These are phyloP conservation scores for Colletotrichum theobromicola DNA, from an alignment of 2,329 filamentous ascomycete species.

Conservation along the genomic window DNA sequence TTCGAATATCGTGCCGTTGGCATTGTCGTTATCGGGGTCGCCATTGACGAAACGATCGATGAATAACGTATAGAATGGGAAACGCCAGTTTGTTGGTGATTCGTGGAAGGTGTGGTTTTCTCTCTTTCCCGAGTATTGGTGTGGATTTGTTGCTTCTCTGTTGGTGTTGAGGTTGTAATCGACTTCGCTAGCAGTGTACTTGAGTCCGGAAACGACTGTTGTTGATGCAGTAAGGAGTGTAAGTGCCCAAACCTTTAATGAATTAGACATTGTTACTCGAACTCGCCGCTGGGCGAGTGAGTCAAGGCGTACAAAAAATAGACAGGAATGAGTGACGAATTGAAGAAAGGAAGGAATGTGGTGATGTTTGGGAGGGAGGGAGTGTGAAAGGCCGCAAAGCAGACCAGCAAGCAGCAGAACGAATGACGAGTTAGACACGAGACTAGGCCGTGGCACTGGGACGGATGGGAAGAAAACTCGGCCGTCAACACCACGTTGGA, in stretches of 20 bases:
- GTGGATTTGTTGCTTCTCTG: slow-evolving; percentile 55
- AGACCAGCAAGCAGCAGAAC: slow-evolving; percentile 23
- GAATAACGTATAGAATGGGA: slow-evolving; percentile 70
- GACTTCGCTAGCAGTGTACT: slow-evolving; percentile 33
- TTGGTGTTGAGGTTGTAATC: slow-evolving; percentile 69
- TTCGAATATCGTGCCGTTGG: slow-evolving; percentile 65
- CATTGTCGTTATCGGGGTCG: slow-evolving; percentile 67
- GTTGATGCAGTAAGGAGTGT: slow-evolving; percentile 18
- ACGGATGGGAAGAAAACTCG: slow-evolving; percentile 22
- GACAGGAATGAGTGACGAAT: slow-evolving; percentile 20
- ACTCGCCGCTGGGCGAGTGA: slow-evolving; percentile 21
- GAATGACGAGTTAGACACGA: slow-evolving; percentile 19
- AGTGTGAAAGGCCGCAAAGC: slow-evolving; percentile 19
- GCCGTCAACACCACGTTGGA: slow-evolving; percentile 17
- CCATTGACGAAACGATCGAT: slow-evolving; percentile 70
- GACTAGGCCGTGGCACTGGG: slow-evolving; percentile 6
- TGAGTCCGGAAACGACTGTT: slow-evolving; percentile 32
- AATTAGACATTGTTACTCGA: slow-evolving; percentile 22
- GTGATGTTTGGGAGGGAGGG: slow-evolving; percentile 8
- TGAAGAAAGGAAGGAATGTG: slow-evolving; percentile 18
- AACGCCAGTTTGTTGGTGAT: slow-evolving; percentile 67
- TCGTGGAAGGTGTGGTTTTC: slow-evolving; percentile 54
- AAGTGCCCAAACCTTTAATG: slow-evolving; percentile 20
- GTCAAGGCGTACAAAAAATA: slow-evolving; percentile 12
- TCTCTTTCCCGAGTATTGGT: slow-evolving; percentile 64